These are phyloP conservation scores for Fusarium metavorans DNA, from an alignment of 2,329 filamentous ascomycete genomes.

Conservation along the genomic window DNA sequence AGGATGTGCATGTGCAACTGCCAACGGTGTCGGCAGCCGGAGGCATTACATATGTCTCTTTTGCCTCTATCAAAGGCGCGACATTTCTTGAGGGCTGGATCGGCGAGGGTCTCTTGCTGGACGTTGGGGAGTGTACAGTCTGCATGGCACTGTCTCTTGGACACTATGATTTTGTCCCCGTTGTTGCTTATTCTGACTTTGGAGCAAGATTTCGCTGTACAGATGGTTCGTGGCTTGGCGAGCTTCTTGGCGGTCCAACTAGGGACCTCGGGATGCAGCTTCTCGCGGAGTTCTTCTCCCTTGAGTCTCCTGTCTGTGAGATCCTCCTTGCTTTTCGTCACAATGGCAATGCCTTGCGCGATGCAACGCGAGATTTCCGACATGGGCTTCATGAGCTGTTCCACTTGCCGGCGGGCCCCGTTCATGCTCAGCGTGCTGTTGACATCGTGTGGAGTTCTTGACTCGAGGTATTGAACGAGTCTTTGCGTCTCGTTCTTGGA, in stretches of 20 bases:
- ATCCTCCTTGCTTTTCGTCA: conserved; percentile 2
- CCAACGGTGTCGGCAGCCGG: conserved; percentile 16
- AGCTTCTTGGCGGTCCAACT: conserved; percentile 1
- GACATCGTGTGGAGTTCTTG: conserved; percentile 26
- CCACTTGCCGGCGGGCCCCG: conserved; percentile 10
- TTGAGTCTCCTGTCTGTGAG: background rate
- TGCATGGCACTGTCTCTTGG: conserved; percentile 32
- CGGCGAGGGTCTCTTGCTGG: background rate
- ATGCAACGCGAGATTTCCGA: conserved; percentile 24
- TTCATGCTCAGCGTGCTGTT: conserved; percentile 36
- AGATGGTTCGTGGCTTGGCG: conserved; percentile 20
- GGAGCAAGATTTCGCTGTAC: conserved; percentile 17
- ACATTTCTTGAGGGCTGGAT: conserved; percentile 5
- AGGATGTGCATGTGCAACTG: conserved; percentile 25
- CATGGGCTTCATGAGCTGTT: conserved; percentile 29
- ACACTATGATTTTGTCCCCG: background rate
- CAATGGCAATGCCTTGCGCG: conserved; percentile 4
- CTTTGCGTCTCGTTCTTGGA: conserved; percentile 24
- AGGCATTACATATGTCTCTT: background rate
- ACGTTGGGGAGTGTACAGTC: conserved; percentile 11
- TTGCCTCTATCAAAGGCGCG: background rate
- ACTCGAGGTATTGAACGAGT: conserved; percentile 13
- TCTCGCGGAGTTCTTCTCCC: background rate
- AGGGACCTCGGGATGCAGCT: conserved; percentile 10
- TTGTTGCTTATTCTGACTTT: conserved; percentile 11